Evolutionary conservation across 2,329 filamentous ascomycete genomes (phyloP), one percentile per base, ranked within the genome.

Genomic region (Beauveria varroae): DNA sequence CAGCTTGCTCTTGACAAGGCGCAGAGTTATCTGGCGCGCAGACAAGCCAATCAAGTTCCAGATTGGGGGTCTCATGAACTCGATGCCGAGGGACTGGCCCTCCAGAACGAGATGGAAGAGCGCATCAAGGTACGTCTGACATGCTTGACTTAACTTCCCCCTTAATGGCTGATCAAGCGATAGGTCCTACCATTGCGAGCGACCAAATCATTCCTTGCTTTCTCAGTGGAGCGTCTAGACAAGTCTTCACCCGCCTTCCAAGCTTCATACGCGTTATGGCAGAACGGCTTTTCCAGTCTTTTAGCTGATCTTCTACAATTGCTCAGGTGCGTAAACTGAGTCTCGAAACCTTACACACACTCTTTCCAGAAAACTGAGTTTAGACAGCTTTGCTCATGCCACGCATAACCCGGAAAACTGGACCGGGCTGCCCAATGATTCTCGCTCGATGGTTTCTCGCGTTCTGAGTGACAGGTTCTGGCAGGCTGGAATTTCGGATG

Each of bases 401-500:
- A 93, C 96, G 64, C 92, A 96, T 70, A 93, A 96, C 68, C 85
- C 90, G 1, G 79, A 84, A 22, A 96, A 92, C 69, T 99, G 95
- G 93, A 79, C 82, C 10, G 84, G 87, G 37, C 76, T 96, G 18
- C 88, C 92, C 1, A 72, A 79, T 12, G 91, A 96, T 47, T 88
- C 96, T 79, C 87, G 87, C 62, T 77, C 82, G 5, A 85, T 96
- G 57, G 89, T 98, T 44, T 84, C 86, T 49, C 85, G 90, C 24
- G 91, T 98, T 22, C 78, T 99, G 24, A 96, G 92, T 16, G 95
- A 99, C 74, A 84, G 95, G 26, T 99, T 99, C 73, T 99, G 95
- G 95, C 95, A 99, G 78, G 91, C 93, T 7, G 95, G 95, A 10
- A 99, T 99, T 56, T 98, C 95, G 0, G 90, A 88, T 64, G 95